A percentile compares a stretch with the other conserved stretches of the same genome.
These are phyloP conservation scores for Plasmodium coatneyi DNA, from an alignment of 169 alveolate species.

Conservation along the genomic window DNA sequence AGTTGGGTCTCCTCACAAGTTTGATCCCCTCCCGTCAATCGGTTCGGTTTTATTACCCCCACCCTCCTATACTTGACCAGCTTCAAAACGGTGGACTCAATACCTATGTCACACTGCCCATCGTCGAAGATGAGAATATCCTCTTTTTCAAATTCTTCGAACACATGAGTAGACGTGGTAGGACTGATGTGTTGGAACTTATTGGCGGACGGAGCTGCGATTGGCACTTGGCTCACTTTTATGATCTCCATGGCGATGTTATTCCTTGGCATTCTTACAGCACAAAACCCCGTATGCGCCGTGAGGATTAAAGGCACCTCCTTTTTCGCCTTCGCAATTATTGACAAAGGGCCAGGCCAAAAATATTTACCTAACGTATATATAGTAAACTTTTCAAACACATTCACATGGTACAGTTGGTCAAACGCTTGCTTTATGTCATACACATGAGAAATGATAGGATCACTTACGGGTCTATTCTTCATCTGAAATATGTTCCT, in stretches of 20 bases:
- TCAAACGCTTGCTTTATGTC: slow-evolving; percentile 86
- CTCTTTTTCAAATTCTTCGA: slow-evolving; percentile 91
- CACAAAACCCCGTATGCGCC: slow-evolving; percentile 90
- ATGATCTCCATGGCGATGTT: slow-evolving; percentile 88
- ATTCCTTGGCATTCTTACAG: slow-evolving; percentile 94
- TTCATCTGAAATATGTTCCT: slow-evolving; percentile 90
- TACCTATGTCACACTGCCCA: slow-evolving; percentile 92
- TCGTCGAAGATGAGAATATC: slow-evolving; percentile 93
- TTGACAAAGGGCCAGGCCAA: slow-evolving; percentile 97
- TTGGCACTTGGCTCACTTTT: slow-evolving; percentile 86
- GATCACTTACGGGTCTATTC: slow-evolving; percentile 95
- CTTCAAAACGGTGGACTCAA: slow-evolving; percentile 97
- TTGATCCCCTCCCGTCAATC: background rate
- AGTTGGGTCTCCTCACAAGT: background rate
- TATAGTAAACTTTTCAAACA: slow-evolving; percentile 79
- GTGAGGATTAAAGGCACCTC: slow-evolving; percentile 87
- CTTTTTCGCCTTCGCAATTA: slow-evolving; percentile 89
- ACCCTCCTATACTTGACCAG: slow-evolving; percentile 54
- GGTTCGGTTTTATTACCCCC: background rate
- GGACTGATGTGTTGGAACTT: slow-evolving; percentile 97
- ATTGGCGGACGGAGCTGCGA: slow-evolving; percentile 98
- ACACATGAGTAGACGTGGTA: slow-evolving; percentile 93
- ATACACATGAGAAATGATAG: slow-evolving; percentile 94
- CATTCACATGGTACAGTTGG: slow-evolving; percentile 84
- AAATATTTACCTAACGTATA: slow-evolving; percentile 84